phyloP scores from a whole-genome alignment of 495 filamentous ascomycete species.

The Stereocaulon alpinum region DNA sequence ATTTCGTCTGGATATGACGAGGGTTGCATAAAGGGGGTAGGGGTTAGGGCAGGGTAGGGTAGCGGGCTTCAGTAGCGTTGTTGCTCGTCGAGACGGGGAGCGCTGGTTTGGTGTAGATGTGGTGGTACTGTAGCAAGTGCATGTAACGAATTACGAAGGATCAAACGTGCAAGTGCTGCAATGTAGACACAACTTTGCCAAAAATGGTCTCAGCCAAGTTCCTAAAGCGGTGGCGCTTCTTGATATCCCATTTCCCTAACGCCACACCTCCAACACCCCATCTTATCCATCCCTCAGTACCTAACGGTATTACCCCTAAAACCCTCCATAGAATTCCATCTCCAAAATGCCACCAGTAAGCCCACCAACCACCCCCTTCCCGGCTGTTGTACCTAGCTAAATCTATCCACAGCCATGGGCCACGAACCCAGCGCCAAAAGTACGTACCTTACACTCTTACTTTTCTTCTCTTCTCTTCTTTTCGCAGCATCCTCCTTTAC shows the following conservation, averaged over 20 bases:
- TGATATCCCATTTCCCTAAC: too few species aligned
- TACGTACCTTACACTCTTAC: conserved; percentile 15
- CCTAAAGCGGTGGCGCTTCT: too few species aligned
- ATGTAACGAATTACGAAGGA: not conserved
- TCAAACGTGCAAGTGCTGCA: too few species aligned
- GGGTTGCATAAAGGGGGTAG: not conserved
- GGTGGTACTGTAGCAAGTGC: not conserved
- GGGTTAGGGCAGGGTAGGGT: too few species aligned
- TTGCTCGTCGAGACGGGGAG: not conserved
- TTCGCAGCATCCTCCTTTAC: too few species aligned
- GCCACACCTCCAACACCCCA: too few species aligned
- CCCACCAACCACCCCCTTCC: not conserved
- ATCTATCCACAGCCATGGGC: conserved; percentile 16
- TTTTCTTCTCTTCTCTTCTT: not conserved
- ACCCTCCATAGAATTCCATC: not conserved
- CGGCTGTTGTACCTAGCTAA: not conserved
- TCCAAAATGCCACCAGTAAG: conserved; percentile 18
- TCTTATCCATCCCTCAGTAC: too few species aligned
- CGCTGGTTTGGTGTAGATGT: not conserved
- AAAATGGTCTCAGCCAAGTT: too few species aligned
- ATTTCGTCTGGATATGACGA: conserved; percentile 3
- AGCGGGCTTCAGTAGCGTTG: not conserved
- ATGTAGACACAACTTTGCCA: too few species aligned
- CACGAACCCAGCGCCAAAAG: conserved; percentile 44
- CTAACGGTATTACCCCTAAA: too few species aligned